A percentile compares a stretch with the other conserved stretches of the same genome.
Conservation (phyloP, 371 early-diverging fungal genomes). For the Mucor circinelloides region DNA sequence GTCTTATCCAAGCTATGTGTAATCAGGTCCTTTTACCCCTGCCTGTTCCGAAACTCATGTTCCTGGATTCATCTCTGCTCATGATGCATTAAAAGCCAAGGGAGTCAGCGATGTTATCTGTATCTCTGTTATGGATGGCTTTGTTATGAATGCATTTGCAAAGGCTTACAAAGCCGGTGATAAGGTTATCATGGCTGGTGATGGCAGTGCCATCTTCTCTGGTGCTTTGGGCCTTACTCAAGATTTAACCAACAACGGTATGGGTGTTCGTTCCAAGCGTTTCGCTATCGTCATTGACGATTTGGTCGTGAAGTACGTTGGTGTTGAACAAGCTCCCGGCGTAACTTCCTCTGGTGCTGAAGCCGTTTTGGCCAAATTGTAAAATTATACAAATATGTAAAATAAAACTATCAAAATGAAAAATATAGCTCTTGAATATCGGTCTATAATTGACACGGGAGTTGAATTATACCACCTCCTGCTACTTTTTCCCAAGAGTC, state of each 20-base stretch:
- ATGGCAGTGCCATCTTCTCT: constrained; percentile 66
- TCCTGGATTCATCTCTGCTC: constrained; percentile 58
- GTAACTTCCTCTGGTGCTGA: constrained; percentile 33
- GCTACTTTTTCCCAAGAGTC: too few species aligned
- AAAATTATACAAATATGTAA: constrained; percentile 7
- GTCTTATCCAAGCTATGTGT: neutral
- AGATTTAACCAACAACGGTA: constrained; percentile 44
- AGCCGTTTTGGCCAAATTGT: constrained; percentile 32
- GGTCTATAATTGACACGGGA: too few species aligned
- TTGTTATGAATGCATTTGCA: constrained; percentile 79
- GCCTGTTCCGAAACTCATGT: constrained; percentile 74
- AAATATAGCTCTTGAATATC: too few species aligned
- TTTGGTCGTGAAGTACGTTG: constrained; percentile 68
- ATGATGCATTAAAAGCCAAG: constrained; percentile 59
- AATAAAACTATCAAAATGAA: neutral
- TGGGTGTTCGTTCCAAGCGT: constrained; percentile 52
- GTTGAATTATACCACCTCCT: too few species aligned
- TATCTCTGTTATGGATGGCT: constrained; percentile 57
- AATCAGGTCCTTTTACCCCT: constrained; percentile 62
- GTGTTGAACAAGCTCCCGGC: constrained; percentile 56
- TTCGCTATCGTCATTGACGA: constrained; percentile 73
- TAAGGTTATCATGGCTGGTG: constrained; percentile 71
- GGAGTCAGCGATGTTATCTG: constrained; percentile 66
- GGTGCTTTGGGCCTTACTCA: constrained; percentile 63
- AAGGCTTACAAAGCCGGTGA: constrained; percentile 57